phyloP scores from a whole-genome alignment of 2,329 filamentous ascomycete species.

The Sarocladium kiliense region DNA sequence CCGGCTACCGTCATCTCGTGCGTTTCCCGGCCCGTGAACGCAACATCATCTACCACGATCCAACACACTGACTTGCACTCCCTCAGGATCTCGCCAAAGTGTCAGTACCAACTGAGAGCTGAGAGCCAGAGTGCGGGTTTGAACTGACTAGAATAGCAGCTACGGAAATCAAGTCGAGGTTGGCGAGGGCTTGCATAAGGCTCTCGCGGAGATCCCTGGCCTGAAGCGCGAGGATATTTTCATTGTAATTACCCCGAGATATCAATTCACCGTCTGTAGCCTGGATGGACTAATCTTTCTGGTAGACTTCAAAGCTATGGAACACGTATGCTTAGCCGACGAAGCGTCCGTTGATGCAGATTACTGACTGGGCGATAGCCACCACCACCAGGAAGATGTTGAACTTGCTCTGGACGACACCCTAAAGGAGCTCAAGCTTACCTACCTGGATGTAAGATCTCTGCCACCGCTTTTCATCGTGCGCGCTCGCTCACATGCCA shows the following conservation, averaged over 20 bases:
- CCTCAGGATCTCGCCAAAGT: too few species aligned
- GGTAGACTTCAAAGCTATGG: conserved; percentile 59
- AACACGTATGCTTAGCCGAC: conserved; percentile 27
- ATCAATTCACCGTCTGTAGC: too few species aligned
- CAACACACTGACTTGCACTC: too few species aligned
- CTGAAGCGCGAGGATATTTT: conserved; percentile 52
- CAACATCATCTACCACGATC: too few species aligned
- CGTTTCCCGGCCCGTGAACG: too few species aligned
- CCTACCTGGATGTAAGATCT: conserved; percentile 48
- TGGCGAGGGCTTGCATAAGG: conserved; percentile 47
- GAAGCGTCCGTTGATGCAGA: too few species aligned
- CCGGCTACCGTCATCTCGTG: conserved; percentile 59
- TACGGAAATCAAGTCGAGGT: conserved; percentile 64
- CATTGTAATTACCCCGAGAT: conserved; percentile 23
- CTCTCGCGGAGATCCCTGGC: conserved; percentile 40
- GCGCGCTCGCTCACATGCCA: too few species aligned
- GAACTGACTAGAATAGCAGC: conserved; percentile 34
- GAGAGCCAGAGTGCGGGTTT: too few species aligned
- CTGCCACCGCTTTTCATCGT: too few species aligned
- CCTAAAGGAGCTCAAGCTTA: conserved; percentile 48
- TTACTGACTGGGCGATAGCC: conserved; percentile 20
- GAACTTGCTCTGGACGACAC: conserved; percentile 51
- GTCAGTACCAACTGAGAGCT: too few species aligned
- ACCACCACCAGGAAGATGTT: conserved; percentile 56
- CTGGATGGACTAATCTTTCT: too few species aligned